Evolutionary conservation across 1,284 basidiomycete genomes (phyloP).

Genomic region (Trichosporon ovoides): DNA sequence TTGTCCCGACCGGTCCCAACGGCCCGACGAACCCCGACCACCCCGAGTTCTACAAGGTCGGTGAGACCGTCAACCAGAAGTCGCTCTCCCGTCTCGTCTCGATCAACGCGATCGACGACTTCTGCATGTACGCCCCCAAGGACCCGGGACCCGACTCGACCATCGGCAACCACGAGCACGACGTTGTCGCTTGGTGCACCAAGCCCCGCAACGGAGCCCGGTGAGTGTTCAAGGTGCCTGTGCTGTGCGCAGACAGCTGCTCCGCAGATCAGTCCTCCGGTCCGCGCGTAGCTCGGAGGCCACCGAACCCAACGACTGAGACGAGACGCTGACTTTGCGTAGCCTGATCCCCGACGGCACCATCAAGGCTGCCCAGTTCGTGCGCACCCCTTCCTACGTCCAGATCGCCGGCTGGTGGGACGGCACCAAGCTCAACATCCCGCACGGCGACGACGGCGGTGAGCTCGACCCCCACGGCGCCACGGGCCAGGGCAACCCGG

Average conservation of each 20-base stretch:
- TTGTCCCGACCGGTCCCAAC: conserved; percentile 42
- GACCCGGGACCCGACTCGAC: conserved; percentile 27
- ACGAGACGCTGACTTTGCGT: not conserved
- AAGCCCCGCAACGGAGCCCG: conserved; percentile 38
- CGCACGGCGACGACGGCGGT: conserved; percentile 49
- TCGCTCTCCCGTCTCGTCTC: conserved; percentile 42
- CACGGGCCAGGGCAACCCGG: conserved; percentile 52
- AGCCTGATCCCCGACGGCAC: conserved; percentile 47
- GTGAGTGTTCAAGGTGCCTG: conserved; percentile 16
- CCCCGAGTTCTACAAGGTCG: conserved; percentile 32
- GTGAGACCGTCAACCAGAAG: conserved; percentile 43
- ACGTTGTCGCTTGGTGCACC: conserved; percentile 42
- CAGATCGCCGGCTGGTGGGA: conserved; percentile 52
- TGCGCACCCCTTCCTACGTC: conserved; percentile 47
- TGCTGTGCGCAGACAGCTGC: too few species aligned
- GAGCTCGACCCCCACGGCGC: conserved; percentile 54
- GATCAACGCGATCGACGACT: conserved; percentile 47
- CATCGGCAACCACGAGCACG: conserved; percentile 42
- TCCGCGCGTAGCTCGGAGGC: not conserved
- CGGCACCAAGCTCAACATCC: conserved; percentile 48
- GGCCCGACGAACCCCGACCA: conserved; percentile 46
- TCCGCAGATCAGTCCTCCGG: not conserved
- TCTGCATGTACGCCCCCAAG: conserved; percentile 45
- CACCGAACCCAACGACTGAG: not conserved
- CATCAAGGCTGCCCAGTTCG: conserved; percentile 43